Conservation (phyloP, 257 asterid species). For the Solanum virginianum region DNA sequence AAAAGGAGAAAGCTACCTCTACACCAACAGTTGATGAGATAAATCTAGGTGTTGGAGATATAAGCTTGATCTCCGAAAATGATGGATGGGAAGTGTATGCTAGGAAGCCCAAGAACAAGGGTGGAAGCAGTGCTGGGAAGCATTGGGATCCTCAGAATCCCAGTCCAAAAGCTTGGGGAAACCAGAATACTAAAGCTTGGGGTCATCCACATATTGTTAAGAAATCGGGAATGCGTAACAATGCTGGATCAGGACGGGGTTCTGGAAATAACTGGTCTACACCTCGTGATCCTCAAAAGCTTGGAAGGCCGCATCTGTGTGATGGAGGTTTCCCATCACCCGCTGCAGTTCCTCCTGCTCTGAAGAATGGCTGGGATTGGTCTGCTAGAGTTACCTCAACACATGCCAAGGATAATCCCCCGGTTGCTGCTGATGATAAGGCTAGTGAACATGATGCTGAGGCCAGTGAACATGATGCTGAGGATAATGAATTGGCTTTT, state of each 20-base stretch:
- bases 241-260: conserved; percentile 41
- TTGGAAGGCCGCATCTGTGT: conserved; percentile 17
- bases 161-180: conserved; percentile 5
- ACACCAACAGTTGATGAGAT: conserved; percentile 16
- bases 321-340: conserved; percentile 2
- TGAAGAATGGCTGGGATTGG: conserved; percentile 44
- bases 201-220: conserved; percentile 34
- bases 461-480: conserved; percentile 10
- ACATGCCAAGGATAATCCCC: conserved; percentile 10
- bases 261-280: conserved; percentile 26
- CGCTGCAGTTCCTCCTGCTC: conserved; percentile 38
- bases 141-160: conserved; percentile 27
- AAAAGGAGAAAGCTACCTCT: conserved; percentile 14
- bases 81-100: conserved; percentile 64
- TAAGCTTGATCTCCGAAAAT: conserved; percentile 21
- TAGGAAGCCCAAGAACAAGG: conserved; percentile 42
- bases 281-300: conserved; percentile 21
- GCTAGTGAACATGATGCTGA: conserved; percentile 2
- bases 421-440: neutral
- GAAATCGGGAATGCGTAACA: conserved; percentile 23
- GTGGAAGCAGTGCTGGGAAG: conserved; percentile 17
- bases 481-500: conserved; percentile 25
- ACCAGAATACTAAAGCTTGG: conserved; percentile 28
- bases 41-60: conserved; percentile 23
- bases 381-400: conserved; percentile 14